Evolutionary conservation across 163 green algal genomes (phyloP).

Genomic region (Scenedesmus sp.): DNA sequence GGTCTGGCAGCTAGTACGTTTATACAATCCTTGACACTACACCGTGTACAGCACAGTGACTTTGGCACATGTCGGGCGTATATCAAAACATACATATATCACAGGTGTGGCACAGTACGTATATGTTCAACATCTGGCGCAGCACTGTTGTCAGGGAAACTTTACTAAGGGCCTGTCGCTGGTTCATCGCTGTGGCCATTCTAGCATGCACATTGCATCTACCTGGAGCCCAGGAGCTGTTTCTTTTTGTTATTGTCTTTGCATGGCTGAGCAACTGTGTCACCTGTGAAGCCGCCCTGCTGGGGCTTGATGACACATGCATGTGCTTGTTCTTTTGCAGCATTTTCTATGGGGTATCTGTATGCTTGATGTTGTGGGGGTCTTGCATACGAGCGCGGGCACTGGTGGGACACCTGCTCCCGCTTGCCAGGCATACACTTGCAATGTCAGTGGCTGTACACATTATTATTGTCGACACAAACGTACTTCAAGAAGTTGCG

Average conservation of each 20-base stretch:
- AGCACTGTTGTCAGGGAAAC: not conserved
- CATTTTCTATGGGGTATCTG: not conserved
- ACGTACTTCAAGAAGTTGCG: too few relatives aligned
- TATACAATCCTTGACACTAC: not conserved
- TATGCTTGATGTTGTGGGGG: not conserved
- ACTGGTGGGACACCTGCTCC: not conserved
- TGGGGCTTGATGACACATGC: not conserved
- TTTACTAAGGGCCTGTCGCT: not conserved
- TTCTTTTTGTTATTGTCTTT: too few relatives aligned
- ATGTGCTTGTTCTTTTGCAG: not conserved
- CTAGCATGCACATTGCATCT: not conserved
- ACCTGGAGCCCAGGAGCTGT: too few relatives aligned
- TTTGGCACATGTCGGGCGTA: too few relatives aligned
- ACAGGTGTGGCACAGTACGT: too few relatives aligned
- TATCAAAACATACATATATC: too few relatives aligned
- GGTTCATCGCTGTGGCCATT: not conserved
- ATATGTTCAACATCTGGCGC: not conserved
- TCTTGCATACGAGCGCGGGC: not conserved
- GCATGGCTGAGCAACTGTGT: not conserved
- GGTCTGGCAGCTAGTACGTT: not conserved
- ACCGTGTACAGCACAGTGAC: too few relatives aligned
- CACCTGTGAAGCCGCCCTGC: not conserved
- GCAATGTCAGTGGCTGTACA: not conserved
- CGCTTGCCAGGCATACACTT: not conserved
- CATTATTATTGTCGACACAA: not conserved